Evolutionary conservation across 2,329 filamentous ascomycete genomes (phyloP), one percentile per base, ranked within the genome.

Genomic region (Lachnellula arida): DNA sequence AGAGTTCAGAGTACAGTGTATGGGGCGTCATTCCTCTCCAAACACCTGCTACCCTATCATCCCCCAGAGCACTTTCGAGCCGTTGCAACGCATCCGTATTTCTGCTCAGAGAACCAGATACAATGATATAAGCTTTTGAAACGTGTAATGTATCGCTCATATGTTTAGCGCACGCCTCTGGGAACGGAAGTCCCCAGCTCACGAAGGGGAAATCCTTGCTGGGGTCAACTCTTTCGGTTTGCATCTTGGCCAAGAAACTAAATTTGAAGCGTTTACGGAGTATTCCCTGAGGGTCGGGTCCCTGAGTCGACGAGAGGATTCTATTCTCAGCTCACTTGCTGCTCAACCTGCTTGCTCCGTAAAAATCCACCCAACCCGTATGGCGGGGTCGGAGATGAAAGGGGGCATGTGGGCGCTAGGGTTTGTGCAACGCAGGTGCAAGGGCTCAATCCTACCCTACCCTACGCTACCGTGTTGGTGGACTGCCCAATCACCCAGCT

Each of bases 101-200:
- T 6, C 68, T 69, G 19, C 57, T 60, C 40, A 67, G 63, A 11
- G 65, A 63, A 25, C 48, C 59, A 14, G 64, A 69, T 8, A 63
- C 63, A 19, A 69, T 62, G 17, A 69, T 52, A 22, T 40, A 40
- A 40, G 37, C 37, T 40, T 40, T 40, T 9, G 14, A 17, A 40
- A 12, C 11, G 14, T 17, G 14, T 9, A 40, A 40, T 15, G 37
- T 40, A n/a, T 40, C 37, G 15, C 37, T 40, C 37, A 40, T 15
- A 40, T 40, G 37, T 17, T 15, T 40, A 0, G 15, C 37, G n/a
- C 37, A 40, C n/a, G 37, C 37, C 37, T 40, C 37, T 17, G 37
- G n/a, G n/a, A 40, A 40, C 5, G 37, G 37, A 15, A 40, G 37
- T 15, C 37, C 37, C 37, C 37, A 40, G 15, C 37, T 40, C 3